Evolutionary conservation across 2,329 filamentous ascomycete genomes (phyloP), one percentile per base, ranked within the genome.

Genomic region (Fusarium sp.): DNA sequence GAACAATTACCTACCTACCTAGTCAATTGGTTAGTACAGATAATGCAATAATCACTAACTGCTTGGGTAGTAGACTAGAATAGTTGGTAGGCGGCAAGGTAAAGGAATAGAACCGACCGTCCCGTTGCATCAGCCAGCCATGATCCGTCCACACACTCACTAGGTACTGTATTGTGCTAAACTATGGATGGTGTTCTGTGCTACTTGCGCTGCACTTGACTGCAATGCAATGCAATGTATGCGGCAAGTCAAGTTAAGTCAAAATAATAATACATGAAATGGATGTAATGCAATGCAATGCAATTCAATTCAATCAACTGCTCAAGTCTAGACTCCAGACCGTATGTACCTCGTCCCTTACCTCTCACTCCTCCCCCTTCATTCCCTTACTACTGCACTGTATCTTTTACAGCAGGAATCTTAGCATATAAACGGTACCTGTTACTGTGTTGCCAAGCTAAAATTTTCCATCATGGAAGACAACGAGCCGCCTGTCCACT

Each of bases 71-170:
- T 29, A 25, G 25, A 25, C 25, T 25, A 25, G 25, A 25, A 25
- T 25, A 13, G 29, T 30, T 30, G 29, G 29, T 30, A 30, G 29
- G 29, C 29, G 29, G 29, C 12, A 13, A 30, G 16, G 32, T 30
- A 34, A 34, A 34, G 32, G 16, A 34, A 34, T 34, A 34, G 25
- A 46, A n/a, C 9, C 44, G 16, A 46, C 24, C 44, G 18, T 40
- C 41, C 55, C 30, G 34, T 49, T 18, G 8, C 16, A 30, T 63
- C 62, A 61, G 47, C 60, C 58, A 65, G 62, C 61, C 58, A 56
- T 64, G 24, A 29, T n/a, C 43, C 18, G 27, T 38, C 20, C 38
- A 32, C 58, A n/a, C 44, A 44, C 32, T 34, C 32, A 34, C 16
- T 6, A 34, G 9, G 16, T 18, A 18, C 29, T 30, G 27, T 29